These are phyloP conservation scores for Iberis amara DNA, from an alignment of 441 rosid species.

Conservation along the genomic window DNA sequence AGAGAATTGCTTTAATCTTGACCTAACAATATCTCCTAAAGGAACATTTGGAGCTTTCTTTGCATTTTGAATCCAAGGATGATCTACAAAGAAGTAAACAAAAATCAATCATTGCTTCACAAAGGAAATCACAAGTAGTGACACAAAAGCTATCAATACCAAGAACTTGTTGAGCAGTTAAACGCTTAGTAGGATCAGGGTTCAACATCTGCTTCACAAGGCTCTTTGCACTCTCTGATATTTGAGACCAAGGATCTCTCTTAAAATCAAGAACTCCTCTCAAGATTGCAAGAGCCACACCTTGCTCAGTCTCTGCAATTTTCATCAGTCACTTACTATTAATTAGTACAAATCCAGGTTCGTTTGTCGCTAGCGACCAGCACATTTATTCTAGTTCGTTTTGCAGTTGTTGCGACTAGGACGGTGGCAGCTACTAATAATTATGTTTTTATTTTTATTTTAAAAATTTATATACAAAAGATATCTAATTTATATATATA, in stretches of 20 bases:
- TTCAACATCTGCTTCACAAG: slow-evolving; percentile 84
- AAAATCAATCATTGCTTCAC: not conserved
- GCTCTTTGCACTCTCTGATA: slow-evolving; percentile 81
- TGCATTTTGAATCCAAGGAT: slow-evolving; percentile 85
- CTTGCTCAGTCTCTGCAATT: slow-evolving; percentile 81
- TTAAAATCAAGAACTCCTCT: slow-evolving; percentile 79
- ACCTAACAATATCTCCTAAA: slow-evolving; percentile 84
- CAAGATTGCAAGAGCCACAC: slow-evolving; percentile 89
- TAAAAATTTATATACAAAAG: slow-evolving; percentile 10
- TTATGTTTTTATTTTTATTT: too few species aligned
- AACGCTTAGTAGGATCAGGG: slow-evolving; percentile 64
- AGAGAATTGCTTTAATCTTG: slow-evolving; percentile 89
- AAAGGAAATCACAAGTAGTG: not conserved
- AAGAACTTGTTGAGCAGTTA: slow-evolving; percentile 86
- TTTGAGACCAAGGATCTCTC: slow-evolving; percentile 98
- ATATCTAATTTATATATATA: too few species aligned
- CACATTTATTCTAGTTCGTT: too few species aligned
- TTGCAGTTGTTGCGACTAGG: too few species aligned
- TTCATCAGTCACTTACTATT: too few species aligned
- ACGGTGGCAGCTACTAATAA: too few species aligned
- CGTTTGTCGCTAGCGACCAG: too few species aligned
- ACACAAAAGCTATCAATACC: slow-evolving; percentile 38
- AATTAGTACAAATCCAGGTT: too few species aligned
- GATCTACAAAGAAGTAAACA: slow-evolving; percentile 40
- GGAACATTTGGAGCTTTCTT: slow-evolving; percentile 97